phyloP scores from a whole-genome alignment of 768 basidiomycete genomes.

The Wakefieldia striispora region DNA sequence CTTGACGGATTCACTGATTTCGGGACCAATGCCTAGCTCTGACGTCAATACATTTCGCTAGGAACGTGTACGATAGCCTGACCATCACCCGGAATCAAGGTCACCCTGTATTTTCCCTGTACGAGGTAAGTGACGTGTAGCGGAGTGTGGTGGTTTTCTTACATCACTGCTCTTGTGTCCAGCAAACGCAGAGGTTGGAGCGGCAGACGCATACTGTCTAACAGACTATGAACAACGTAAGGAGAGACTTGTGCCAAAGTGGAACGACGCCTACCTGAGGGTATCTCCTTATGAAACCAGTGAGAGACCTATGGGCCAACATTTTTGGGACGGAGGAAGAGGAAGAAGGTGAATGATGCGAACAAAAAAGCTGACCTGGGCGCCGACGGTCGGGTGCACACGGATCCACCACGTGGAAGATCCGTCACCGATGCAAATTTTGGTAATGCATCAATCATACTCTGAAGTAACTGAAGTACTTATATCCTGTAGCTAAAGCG shows the following conservation, averaged over 20 bases:
- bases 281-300: conserved; percentile 49
- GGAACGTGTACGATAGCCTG: conserved; percentile 13
- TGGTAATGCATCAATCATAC: conserved; percentile 1
- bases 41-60: conserved; percentile 15
- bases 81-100: conserved; percentile 97
- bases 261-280: conserved; percentile 43
- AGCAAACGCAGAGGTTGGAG: conserved; percentile 87
- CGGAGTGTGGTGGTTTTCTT: conserved; percentile 30
- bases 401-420: conserved; percentile 23
- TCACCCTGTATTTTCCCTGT: conserved; percentile 95
- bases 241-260: conserved; percentile 1
- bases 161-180: conserved; percentile 88
- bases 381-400: conserved; percentile 18
- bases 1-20: conserved; percentile 96
- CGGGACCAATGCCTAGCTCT: conserved; percentile 88
- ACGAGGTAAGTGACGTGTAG: conserved; percentile 4
- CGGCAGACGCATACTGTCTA: conserved; percentile 63
- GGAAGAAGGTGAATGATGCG: conserved; percentile 14
- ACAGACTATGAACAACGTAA: conserved; percentile 39
- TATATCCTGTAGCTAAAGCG: not conserved
- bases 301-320: conserved; percentile 58
- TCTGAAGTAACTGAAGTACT: not conserved
- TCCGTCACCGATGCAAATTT: conserved; percentile 1
- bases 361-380: conserved; percentile 11
- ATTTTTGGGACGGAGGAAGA: conserved; percentile 38